Evolutionary conservation across 305 asterid species (phyloP).

Genomic region (Ajuga reptans): DNA sequence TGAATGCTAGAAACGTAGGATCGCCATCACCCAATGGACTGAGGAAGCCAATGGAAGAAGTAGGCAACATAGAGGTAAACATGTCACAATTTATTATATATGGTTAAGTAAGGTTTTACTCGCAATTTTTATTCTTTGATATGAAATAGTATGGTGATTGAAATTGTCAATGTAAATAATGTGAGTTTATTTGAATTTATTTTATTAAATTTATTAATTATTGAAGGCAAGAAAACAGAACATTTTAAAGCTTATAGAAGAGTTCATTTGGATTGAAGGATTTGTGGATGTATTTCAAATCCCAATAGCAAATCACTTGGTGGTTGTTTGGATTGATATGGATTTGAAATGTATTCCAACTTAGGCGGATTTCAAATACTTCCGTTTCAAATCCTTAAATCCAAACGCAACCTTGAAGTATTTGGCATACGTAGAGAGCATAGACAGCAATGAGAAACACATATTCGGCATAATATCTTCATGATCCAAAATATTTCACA

Average conservation of each 20-base stretch:
- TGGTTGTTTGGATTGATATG: no score
- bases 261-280: no score
- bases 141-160: neutral
- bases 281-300: no score
- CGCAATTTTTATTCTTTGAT: neutral
- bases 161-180: neutral
- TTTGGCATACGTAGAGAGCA: neutral
- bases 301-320: no score
- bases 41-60: conserved; percentile 89
- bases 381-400: no score
- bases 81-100: neutral
- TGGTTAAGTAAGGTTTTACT: neutral
- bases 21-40: conserved; percentile 40
- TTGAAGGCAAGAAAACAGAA: neutral
- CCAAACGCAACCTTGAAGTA: neutral
- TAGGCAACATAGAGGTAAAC: conserved; percentile 80
- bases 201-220: no score
- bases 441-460: neutral
- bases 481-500: neutral
- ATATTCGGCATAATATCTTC: neutral
- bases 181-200: neutral
- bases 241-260: neutral
- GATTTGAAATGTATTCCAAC: no score
- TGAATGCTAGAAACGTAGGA: conserved; percentile 37
- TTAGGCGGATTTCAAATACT: no score